Evolutionary conservation across 2,329 filamentous ascomycete species (phyloP).

Genomic region (Clarireedia homoeocarpa): DNA sequence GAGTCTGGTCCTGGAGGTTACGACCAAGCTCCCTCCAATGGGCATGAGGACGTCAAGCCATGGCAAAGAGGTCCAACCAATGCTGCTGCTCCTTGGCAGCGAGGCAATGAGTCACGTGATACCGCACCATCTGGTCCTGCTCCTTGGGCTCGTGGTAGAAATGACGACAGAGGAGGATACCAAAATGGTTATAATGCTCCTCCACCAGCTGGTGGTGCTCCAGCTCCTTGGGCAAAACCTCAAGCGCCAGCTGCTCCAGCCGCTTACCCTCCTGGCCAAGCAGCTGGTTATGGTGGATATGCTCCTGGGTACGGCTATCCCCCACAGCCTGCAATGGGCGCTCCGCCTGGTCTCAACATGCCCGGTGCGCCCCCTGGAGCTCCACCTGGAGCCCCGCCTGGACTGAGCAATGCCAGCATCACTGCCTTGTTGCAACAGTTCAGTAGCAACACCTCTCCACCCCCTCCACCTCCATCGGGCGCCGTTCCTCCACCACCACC

Average conservation of each 20-base stretch:
- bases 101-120: constrained; percentile 33
- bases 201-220: constrained; percentile 36
- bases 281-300: constrained; percentile 51
- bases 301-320: constrained; percentile 32
- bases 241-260: constrained; percentile 32
- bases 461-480: constrained; percentile 45
- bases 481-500: constrained; percentile 33
- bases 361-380: constrained; percentile 32
- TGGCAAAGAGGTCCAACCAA: constrained; percentile 85
- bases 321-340: constrained; percentile 36
- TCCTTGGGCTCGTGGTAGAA: constrained; percentile 55
- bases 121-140: constrained; percentile 36
- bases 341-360: constrained; percentile 30
- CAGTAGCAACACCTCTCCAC: constrained; percentile 35
- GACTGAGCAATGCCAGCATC: constrained; percentile 48
- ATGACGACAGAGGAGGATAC: constrained; percentile 36
- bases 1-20: constrained; percentile 67
- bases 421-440: constrained; percentile 63
- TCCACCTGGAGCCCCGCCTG: constrained; percentile 35
- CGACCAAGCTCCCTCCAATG: constrained; percentile 39
- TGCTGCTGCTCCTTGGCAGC: constrained; percentile 71
- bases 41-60: constrained; percentile 58
- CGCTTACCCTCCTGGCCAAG: constrained; percentile 32
- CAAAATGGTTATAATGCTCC: constrained; percentile 39
- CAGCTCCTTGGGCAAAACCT: constrained; percentile 19